phyloP scores from a whole-genome alignment of 495 filamentous ascomycete genomes.

The Talaromyces liani region DNA sequence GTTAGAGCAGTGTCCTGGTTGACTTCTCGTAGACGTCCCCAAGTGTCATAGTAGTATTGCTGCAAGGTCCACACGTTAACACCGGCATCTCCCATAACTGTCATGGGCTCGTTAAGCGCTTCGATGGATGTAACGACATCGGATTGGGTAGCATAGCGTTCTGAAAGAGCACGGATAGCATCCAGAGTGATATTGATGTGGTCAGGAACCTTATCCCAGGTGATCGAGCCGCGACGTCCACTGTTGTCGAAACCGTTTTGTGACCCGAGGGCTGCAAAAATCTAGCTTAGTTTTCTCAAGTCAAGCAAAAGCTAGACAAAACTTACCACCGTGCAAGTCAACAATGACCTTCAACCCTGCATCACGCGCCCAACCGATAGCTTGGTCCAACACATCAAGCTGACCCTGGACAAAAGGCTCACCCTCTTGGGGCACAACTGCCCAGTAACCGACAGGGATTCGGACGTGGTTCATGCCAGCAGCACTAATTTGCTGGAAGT shows the following conservation, averaged over 20 bases:
- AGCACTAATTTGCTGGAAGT: constrained; percentile 58
- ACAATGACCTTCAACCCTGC: constrained; percentile 60
- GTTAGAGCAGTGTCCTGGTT: constrained; percentile 50
- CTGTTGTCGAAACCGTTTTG: constrained; percentile 82
- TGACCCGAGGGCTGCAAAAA: constrained; percentile 53
- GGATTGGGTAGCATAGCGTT: constrained; percentile 50
- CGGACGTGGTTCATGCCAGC: constrained; percentile 68
- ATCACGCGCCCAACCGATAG: constrained; percentile 59
- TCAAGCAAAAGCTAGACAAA: background rate
- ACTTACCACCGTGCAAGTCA: constrained; percentile 62
- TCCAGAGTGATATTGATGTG: constrained; percentile 49
- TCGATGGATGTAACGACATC: constrained; percentile 66
- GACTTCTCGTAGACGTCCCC: constrained; percentile 41
- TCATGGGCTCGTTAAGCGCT: constrained; percentile 62
- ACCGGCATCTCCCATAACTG: constrained; percentile 38
- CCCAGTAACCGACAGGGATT: constrained; percentile 79
- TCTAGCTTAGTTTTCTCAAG: constrained; percentile 14
- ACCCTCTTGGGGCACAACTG: constrained; percentile 45
- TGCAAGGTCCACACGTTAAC: constrained; percentile 45
- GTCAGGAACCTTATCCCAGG: constrained; percentile 52
- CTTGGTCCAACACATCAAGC: constrained; percentile 55
- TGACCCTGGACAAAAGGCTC: constrained; percentile 73
- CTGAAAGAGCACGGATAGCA: constrained; percentile 50
- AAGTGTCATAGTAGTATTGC: constrained; percentile 60
- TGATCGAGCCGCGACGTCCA: constrained; percentile 55